Conservation (phyloP, 179 eudicot species). For the Sideroxylon spinosum region DNA sequence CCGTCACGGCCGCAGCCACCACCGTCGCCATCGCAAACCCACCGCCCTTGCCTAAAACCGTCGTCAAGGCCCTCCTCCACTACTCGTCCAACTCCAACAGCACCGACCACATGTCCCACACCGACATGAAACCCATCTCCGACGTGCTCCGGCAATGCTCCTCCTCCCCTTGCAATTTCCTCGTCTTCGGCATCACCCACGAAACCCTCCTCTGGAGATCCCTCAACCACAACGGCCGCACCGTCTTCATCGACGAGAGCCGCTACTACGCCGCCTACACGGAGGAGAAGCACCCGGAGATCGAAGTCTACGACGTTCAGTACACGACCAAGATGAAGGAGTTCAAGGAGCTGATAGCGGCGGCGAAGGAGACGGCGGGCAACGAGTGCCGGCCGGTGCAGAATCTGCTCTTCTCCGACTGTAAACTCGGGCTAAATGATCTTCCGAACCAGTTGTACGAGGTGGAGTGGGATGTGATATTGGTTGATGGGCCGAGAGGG, state of each 20-base stretch:
- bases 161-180: slow-evolving; percentile 56
- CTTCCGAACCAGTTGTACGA: slow-evolving; percentile 83
- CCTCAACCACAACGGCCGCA: slow-evolving; percentile 69
- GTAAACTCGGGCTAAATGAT: slow-evolving; percentile 74
- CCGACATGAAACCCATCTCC: slow-evolving; percentile 58
- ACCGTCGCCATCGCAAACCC: slow-evolving; percentile 19
- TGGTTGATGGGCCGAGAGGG: slow-evolving; percentile 83
- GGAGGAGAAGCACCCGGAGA: slow-evolving; percentile 76
- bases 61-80: slow-evolving; percentile 70
- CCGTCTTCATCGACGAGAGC: slow-evolving; percentile 87
- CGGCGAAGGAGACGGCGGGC: slow-evolving; percentile 51
- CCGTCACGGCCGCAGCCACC: slow-evolving; percentile 26
- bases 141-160: slow-evolving; percentile 63
- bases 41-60: slow-evolving; percentile 39
- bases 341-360: slow-evolving; percentile 45
- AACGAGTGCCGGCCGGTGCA: slow-evolving; percentile 90
- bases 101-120: slow-evolving; percentile 61
- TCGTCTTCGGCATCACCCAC: slow-evolving; percentile 73
- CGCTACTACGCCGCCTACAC: slow-evolving; percentile 81
- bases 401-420: slow-evolving; percentile 80
- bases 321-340: slow-evolving; percentile 77
- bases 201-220: slow-evolving; percentile 86
- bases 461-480: slow-evolving; percentile 78
- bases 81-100: slow-evolving; percentile 69
- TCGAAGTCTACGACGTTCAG: slow-evolving; percentile 85